A percentile compares a stretch with the other conserved stretches of the same genome.
These are phyloP conservation scores for Solanum chiquidenum DNA, from an alignment of 257 asterid genomes.

Conservation along the genomic window DNA sequence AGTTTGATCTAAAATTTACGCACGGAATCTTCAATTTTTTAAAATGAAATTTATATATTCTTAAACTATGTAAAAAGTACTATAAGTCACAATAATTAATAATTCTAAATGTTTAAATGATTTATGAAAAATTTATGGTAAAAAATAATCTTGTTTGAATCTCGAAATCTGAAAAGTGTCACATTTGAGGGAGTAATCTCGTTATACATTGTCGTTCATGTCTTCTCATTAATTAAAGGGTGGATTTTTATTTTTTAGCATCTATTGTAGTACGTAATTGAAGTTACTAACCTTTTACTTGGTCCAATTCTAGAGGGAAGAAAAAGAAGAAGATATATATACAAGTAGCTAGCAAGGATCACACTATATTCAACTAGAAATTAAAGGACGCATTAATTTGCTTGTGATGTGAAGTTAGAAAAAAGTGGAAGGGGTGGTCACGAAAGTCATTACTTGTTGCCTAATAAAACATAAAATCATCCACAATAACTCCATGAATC, in stretches of 20 bases:
- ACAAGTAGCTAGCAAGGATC: background rate
- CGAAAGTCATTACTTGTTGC: constrained; percentile 3
- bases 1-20: too few relatives aligned
- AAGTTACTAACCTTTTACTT: background rate
- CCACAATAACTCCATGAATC: constrained; percentile 4
- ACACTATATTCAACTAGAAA: background rate
- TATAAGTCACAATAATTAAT: too few relatives aligned
- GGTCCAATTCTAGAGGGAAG: background rate
- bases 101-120: too few relatives aligned
- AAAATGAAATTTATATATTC: too few relatives aligned
- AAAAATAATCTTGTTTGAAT: too few relatives aligned
- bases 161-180: too few relatives aligned
- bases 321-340: background rate
- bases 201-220: background rate
- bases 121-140: too few relatives aligned
- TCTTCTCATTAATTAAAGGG: background rate
- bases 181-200: background rate
- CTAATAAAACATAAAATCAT: background rate
- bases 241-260: too few relatives aligned
- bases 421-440: background rate
- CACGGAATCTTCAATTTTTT: too few relatives aligned
- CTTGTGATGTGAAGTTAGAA: background rate
- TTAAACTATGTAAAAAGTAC: too few relatives aligned
- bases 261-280: background rate
- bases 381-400: background rate